Base-by-base conservation (phyloP, 2,329 filamentous ascomycete species). In the Trichoderma sp. region DNA sequence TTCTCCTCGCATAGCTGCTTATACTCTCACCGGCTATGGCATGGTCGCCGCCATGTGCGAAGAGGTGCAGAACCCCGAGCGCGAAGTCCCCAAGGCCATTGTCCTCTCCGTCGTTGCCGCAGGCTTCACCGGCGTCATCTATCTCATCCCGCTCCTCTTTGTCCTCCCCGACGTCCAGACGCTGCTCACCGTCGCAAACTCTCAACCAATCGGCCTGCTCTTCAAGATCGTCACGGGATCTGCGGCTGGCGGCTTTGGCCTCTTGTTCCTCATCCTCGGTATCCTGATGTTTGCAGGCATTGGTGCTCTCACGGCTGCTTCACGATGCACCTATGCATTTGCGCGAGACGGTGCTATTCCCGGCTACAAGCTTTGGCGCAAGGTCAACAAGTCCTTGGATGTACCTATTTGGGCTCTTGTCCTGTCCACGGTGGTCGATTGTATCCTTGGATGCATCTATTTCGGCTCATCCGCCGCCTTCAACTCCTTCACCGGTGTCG, bases 191-290 rank as follows among this genome's bases (percentile, higher is more conserved):
- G 89, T 91, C 15, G 84, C 89, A 25, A 92, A 88, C 68, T 89
- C 89, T 9, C 92, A 94, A 73, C 91, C 92, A 1, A 91, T 94
- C 70, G 90, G 90, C 9, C 81, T 90, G 4, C 80, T 94, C 35
- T 94, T 94, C 84, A 92, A 92, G 79, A 88, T 82, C 0, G 91
- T 89, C 10, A 93, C 91, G 0, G 91, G 91, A 1, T 91, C 89
- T 22, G 84, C 89, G 1, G 87, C 82, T 5, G 92, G 90, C 27
- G 92, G 91, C 0, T 93, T 94, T 71, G 90, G 89, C 0, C 82
- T 94, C 6, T 83, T 93, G 15, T 91, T 94, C 77, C 80, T 94
- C 2, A 88, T 94, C 71, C 83, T 94, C 27, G 90, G 91, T 1
- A 92, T 94, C 73, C 83, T 91, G 68, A 84, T 94, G 76, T 93